A percentile compares a stretch with the other conserved stretches of the same genome.
phyloP scores from a whole-genome alignment of 805 yeast genomes.

The Lachancea lanzarotensis region DNA sequence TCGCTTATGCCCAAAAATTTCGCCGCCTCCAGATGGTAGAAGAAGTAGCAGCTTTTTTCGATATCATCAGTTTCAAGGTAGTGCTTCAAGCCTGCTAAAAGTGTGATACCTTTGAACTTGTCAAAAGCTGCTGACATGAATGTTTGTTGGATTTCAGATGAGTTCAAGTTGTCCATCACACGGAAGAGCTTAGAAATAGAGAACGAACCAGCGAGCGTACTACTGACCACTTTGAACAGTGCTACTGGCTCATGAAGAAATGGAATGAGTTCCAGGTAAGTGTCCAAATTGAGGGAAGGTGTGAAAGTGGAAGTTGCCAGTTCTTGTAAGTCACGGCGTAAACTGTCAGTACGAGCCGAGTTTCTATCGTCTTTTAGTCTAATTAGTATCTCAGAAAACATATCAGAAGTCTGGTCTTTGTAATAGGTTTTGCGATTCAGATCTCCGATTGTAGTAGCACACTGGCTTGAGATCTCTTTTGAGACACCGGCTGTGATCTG shows the following conservation, averaged over 20 bases:
- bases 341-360: constrained; percentile 21
- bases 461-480: constrained; percentile 35
- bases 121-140: constrained; percentile 23
- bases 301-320: constrained; percentile 17
- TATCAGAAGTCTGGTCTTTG: constrained; percentile 78
- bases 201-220: constrained; percentile 17
- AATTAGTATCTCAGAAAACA: constrained; percentile 59
- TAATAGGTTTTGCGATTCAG: constrained; percentile 76
- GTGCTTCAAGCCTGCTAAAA: constrained; percentile 29
- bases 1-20: constrained; percentile 22
- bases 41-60: constrained; percentile 21
- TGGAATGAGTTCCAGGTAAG: constrained; percentile 23
- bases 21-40: constrained; percentile 29
- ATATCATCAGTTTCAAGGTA: constrained; percentile 17
- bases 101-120: constrained; percentile 25
- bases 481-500: constrained; percentile 34
- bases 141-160: constrained; percentile 10
- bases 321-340: constrained; percentile 20
- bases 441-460: constrained; percentile 56
- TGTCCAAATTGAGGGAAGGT: constrained; percentile 23
- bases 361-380: constrained; percentile 31
- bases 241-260: constrained; percentile 10
- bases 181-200: constrained; percentile 20
- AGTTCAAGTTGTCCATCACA: constrained; percentile 10
- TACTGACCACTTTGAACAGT: constrained; percentile 20